These are phyloP conservation scores for Adansonia madagascariensis DNA, from an alignment of 441 rosid genomes.

Conservation along the genomic window DNA sequence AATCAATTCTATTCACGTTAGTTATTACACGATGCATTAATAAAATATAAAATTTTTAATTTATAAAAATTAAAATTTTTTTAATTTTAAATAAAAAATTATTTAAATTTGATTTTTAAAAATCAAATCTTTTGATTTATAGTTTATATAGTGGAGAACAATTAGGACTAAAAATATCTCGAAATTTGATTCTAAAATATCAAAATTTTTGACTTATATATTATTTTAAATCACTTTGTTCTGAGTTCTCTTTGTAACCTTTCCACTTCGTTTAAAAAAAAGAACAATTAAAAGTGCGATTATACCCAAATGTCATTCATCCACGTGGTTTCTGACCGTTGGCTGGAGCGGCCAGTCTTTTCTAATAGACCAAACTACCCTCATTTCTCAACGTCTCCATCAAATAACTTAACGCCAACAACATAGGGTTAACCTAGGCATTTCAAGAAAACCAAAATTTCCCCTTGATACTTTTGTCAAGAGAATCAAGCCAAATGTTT, in stretches of 20 bases:
- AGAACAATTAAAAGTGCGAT: background rate
- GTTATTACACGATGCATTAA: too few species aligned
- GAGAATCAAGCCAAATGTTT: background rate
- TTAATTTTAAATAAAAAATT: too few species aligned
- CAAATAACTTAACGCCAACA: background rate
- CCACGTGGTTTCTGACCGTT: conserved; percentile 40
- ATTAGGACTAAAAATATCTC: background rate
- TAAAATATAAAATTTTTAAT: too few species aligned
- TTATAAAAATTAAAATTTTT: too few species aligned
- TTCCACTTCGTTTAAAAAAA: too few species aligned
- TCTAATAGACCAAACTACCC: conserved; percentile 3
- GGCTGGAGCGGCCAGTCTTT: background rate
- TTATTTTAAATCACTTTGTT: background rate
- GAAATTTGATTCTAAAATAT: background rate
- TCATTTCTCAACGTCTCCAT: background rate
- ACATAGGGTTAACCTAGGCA: background rate
- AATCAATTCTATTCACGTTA: too few species aligned
- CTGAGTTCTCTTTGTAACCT: too few species aligned
- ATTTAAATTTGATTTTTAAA: too few species aligned
- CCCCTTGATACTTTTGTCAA: background rate
- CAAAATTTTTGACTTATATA: background rate
- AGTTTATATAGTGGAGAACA: background rate
- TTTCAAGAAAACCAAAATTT: background rate
- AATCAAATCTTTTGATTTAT: too few species aligned
- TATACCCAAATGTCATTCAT: background rate